phyloP scores from a whole-genome alignment of 352 stramenopile genomes.

The Phytophthora cryptogea region DNA sequence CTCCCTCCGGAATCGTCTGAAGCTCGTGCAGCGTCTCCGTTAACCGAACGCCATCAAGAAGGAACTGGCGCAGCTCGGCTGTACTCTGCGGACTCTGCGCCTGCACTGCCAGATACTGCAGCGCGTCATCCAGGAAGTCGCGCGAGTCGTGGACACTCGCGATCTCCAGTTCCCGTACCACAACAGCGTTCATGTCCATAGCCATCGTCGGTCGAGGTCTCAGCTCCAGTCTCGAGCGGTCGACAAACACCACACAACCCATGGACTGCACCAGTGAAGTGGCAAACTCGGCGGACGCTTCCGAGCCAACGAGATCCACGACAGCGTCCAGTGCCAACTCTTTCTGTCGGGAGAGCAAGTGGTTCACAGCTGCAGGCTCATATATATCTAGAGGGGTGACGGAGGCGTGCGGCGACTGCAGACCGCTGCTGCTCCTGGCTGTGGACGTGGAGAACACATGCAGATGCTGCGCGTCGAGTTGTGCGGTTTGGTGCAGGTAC shows the following conservation, averaged over 20 bases:
- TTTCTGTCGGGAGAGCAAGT: constrained; percentile 27
- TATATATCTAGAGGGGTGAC: constrained; percentile 42
- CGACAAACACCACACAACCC: constrained; percentile 47
- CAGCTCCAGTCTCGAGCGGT: constrained; percentile 38
- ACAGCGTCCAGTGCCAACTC: constrained; percentile 45
- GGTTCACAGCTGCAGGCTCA: constrained; percentile 26
- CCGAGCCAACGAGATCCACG: constrained; percentile 55
- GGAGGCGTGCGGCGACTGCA: constrained; percentile 28
- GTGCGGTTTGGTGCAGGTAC: constrained; percentile 34
- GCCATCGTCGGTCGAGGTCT: constrained; percentile 31
- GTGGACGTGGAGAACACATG: constrained; percentile 34
- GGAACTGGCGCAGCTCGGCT: constrained; percentile 29
- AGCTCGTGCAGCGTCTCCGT: constrained; percentile 28
- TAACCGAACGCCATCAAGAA: constrained; percentile 27
- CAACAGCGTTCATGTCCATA: constrained; percentile 75
- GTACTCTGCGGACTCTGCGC: constrained; percentile 14
- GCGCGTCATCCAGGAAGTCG: constrained; percentile 31
- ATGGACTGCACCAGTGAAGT: constrained; percentile 51
- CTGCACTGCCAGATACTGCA: constrained; percentile 48
- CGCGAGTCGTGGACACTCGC: constrained; percentile 42
- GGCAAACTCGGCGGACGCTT: constrained; percentile 48
- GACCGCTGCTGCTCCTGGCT: constrained; percentile 9
- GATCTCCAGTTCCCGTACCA: constrained; percentile 69
- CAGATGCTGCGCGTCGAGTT: constrained; percentile 28
- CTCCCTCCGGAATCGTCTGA: constrained; percentile 27